Evolutionary conservation across 192 early-diverging fungal genomes (phyloP).

Genomic region (Diversispora eburnea): DNA sequence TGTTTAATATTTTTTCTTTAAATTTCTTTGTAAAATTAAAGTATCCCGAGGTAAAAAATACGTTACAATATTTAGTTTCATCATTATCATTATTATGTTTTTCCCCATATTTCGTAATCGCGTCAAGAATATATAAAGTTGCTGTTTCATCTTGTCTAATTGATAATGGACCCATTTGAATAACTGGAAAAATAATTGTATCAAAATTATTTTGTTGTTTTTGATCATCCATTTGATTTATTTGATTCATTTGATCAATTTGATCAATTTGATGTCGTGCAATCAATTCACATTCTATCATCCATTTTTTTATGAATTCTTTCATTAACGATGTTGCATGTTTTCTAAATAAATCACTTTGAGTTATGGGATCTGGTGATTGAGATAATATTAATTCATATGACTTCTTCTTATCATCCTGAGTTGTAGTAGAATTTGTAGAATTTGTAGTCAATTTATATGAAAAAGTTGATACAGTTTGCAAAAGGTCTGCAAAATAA

Average conservation of each 20-base stretch:
- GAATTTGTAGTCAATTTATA: slow-evolving; percentile 36
- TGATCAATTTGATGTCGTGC: neutral
- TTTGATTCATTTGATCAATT: neutral
- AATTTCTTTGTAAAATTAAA: slow-evolving; percentile 83
- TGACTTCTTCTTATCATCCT: neutral
- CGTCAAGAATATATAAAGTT: slow-evolving; percentile 61
- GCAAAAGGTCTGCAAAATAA: slow-evolving; percentile 71
- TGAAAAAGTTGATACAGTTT: slow-evolving; percentile 61
- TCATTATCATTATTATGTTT: slow-evolving; percentile 5
- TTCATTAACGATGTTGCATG: slow-evolving; percentile 49
- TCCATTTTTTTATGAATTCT: slow-evolving; percentile 50
- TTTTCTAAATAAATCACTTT: slow-evolving; percentile 53
- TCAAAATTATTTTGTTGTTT: slow-evolving; percentile 33
- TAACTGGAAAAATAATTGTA: slow-evolving; percentile 71
- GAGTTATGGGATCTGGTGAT: slow-evolving; percentile 55
- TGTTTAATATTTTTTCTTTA: slow-evolving; percentile 58
- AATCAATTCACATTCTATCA: slow-evolving; percentile 13
- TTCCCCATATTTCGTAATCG: slow-evolving; percentile 36
- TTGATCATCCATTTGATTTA: no score
- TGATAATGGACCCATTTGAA: slow-evolving; percentile 84
- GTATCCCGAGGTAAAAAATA: slow-evolving; percentile 84
- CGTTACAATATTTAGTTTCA: slow-evolving; percentile 47
- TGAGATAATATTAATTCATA: slow-evolving; percentile 22
- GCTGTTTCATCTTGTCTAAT: slow-evolving; percentile 75
- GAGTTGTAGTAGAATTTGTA: no score